Evolutionary conservation across 2,329 filamentous ascomycete species (phyloP), one percentile per base, ranked within the genome.

Genomic region (Septoria linicola): DNA sequence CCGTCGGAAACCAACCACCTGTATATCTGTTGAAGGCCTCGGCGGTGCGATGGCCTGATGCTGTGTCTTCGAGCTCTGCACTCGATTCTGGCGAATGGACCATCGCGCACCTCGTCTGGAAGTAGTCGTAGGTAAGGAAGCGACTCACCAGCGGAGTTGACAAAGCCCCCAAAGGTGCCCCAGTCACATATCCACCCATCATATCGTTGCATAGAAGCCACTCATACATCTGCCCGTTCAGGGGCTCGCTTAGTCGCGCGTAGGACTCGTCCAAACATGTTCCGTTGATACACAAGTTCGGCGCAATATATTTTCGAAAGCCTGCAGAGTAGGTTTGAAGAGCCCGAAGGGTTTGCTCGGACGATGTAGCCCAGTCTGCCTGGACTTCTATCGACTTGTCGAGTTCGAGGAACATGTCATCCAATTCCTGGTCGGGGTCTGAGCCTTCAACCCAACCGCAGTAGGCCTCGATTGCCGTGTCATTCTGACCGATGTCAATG

Each of bases 1-100:
- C 84, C 31, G 72, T 73, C 19, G 74, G 65, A 50, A 65, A 52
- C 82, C 82, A 85, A 25, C 82, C 82, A 19, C 74, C 70, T 0
- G 81, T 84, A 59, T 71, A 72, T 13, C 60, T 65, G 63, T 85
- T 85, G 32, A 82, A 68, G 1, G 80, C 79, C 49, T 75, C 75
- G n/a, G 72, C 61, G 1, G 66, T 16, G 79, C 80, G n/a, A 82
- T 47, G 43, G 8, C 43, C 34, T 20, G 34, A 45, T 14, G 42
- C 30, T 16, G 42, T 27, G 17, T 21, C 8, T 35, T 36, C 23
- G 34, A 7, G 21, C 20, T 39, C 42, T 8, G 3, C 30, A 16
- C 8, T 36, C 11, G 42, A 20, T n/a, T 16, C 42, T 19, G 19
- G n/a, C 32, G 43, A 19, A 21, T 39, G n/a, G 14, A 39, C 20